Conservation (phyloP, 495 filamentous ascomycete species). For the Talaromyces adpressus region DNA sequence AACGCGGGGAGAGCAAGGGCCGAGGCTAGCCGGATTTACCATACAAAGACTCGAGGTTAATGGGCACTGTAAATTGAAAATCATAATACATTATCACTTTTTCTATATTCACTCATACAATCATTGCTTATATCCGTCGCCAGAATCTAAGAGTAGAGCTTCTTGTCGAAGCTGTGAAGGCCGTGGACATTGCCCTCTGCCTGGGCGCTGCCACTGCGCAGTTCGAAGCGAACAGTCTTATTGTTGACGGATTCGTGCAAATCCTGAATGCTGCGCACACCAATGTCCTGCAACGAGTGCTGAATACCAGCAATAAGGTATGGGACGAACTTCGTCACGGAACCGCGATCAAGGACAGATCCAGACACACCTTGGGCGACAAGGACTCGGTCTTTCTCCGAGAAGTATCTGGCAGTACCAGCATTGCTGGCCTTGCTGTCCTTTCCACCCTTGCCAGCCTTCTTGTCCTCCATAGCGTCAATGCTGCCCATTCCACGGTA, state of each 20-base stretch:
- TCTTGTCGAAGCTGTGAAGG: constrained; percentile 98
- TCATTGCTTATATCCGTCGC: neutral
- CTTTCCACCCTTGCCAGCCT: constrained; percentile 60
- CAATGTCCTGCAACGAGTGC: constrained; percentile 95
- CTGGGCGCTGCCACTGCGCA: constrained; percentile 88
- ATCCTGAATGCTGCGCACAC: constrained; percentile 65
- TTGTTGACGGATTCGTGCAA: constrained; percentile 69
- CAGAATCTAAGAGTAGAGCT: constrained; percentile 74
- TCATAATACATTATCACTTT: constrained; percentile 5
- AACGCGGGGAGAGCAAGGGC: constrained; percentile 4
- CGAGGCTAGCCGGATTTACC: neutral
- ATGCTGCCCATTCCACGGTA: constrained; percentile 99
- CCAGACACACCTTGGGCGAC: constrained; percentile 94
- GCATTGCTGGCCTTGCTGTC: constrained; percentile 85
- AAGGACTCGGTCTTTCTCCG: constrained; percentile 85
- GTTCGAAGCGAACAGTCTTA: constrained; percentile 83
- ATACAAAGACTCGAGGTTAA: neutral
- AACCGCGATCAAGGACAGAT: constrained; percentile 67
- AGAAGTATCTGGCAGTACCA: constrained; percentile 97
- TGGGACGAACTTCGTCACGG: constrained; percentile 87
- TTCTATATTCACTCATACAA: constrained; percentile 4
- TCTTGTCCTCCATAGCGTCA: constrained; percentile 99
- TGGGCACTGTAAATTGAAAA: neutral
- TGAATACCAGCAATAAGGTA: constrained; percentile 93
- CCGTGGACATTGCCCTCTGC: constrained; percentile 92